Evolutionary conservation across 495 filamentous ascomycete genomes (phyloP), one percentile per base, ranked within the genome.

Genomic region (Tuber aestivum): DNA sequence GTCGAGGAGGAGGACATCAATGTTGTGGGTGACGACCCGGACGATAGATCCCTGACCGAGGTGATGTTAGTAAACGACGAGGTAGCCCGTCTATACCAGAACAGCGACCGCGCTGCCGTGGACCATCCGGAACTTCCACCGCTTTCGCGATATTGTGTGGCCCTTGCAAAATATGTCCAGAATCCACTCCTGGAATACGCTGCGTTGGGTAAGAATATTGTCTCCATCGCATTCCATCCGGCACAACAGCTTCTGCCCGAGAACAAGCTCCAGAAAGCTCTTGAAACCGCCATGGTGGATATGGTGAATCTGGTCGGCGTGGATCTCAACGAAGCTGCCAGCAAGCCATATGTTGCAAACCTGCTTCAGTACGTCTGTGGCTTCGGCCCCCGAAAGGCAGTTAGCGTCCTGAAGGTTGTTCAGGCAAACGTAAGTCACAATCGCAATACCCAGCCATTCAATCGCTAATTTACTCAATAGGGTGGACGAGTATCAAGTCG

Each of bases 271-370:
- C 83, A 92, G 69, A 93, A 92, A 83, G 89, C 93, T 74, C 88
- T 99, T 35, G 95, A 98, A 79, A 95, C 92, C 2, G 93, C 94
- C 32, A 91, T 99, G 88, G 94, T 98, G 8, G 96, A 99, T 81
- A 97, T 97, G 90, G 95, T 99, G 79, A 99, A 99, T 83, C 88
- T 99, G 16, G 92, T 93, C 73, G 95, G 95, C 76, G 94, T 99
- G 35, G 92, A 97, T 77, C 90, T 98, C 81, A 97, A 97, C 80
- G 94, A 97, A 72, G 94, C 95, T 16, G 79, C 77, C 41, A 86
- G 85, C 38, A 92, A 97, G 80, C 82, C 87, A 1, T 92, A 94
- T 80, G 91, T 91, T 7, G 94, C 94, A 42, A 94, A 94, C 77
- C 88, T 99, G 10, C 87, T 99, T 18, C 95, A 93, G 16, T 98